phyloP scores from a whole-genome alignment of 164 flowering plant species.

The Cinnamomum micranthum region DNA sequence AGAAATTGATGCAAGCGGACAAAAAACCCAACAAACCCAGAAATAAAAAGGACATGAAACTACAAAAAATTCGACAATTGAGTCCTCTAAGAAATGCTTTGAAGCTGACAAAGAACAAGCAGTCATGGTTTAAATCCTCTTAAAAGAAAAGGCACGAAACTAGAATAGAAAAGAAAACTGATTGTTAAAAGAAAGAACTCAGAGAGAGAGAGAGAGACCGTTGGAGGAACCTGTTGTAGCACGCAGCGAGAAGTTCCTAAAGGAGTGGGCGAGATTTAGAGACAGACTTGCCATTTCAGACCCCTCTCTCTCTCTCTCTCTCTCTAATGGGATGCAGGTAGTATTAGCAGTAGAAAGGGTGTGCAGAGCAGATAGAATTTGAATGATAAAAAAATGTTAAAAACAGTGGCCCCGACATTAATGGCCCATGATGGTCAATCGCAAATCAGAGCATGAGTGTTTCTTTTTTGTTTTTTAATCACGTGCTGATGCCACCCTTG shows the following conservation, averaged over 20 bases:
- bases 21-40: background rate
- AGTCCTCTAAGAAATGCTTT: background rate
- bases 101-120: background rate
- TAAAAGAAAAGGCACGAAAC: background rate
- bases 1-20: too few species aligned
- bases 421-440: too few species aligned
- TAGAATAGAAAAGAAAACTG: background rate
- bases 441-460: too few species aligned
- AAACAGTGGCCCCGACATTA: too few species aligned
- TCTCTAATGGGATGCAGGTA: background rate
- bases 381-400: too few species aligned
- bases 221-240: conserved; percentile 42
- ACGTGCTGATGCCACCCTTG: too few species aligned
- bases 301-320: background rate
- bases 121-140: background rate
- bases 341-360: background rate
- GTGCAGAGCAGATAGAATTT: too few species aligned
- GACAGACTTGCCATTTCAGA: conserved; percentile 38
- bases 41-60: background rate
- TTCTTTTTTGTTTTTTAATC: too few species aligned
- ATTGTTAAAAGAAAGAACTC: too few species aligned
- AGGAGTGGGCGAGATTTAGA: conserved; percentile 27
- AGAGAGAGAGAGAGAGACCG: conserved; percentile 18
- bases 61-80: too few species aligned
- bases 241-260: conserved; percentile 28